Conservation (phyloP, 805 yeast genomes). For the Saturnispora ahearnii region DNA sequence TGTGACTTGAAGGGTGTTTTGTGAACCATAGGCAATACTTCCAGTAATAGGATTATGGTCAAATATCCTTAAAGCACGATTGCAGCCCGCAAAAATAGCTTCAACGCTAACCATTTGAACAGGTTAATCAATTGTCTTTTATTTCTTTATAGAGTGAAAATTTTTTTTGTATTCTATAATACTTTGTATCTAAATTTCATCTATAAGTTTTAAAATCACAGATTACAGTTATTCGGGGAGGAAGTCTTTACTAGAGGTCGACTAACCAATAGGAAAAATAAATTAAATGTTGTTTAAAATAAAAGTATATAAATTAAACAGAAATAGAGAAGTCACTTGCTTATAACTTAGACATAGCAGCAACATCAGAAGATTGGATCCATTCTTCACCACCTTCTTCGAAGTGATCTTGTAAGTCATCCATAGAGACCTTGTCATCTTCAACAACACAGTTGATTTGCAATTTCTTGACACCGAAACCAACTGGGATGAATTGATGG, state of each 20-base stretch:
- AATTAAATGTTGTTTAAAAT: neutral
- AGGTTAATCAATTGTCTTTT: too few relatives aligned
- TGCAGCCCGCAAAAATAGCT: slow-evolving; percentile 66
- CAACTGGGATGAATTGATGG: slow-evolving; percentile 90
- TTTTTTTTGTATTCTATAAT: neutral
- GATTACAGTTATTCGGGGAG: too few relatives aligned
- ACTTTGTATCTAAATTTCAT: too few relatives aligned
- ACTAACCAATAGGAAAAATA: neutral
- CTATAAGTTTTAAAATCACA: too few relatives aligned
- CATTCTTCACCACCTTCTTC: slow-evolving; percentile 92
- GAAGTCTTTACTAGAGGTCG: too few relatives aligned
- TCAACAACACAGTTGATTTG: slow-evolving; percentile 98
- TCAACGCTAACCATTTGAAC: slow-evolving; percentile 26
- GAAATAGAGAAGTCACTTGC: slow-evolving; percentile 12
- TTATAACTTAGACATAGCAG: slow-evolving; percentile 97
- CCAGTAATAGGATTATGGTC: slow-evolving; percentile 35
- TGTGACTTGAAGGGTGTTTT: slow-evolving; percentile 58
- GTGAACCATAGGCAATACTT: slow-evolving; percentile 65
- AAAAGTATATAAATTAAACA: neutral
- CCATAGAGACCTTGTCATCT: slow-evolving; percentile 91
- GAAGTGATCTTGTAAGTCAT: slow-evolving; percentile 67
- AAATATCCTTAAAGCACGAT: slow-evolving; percentile 51
- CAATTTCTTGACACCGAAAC: slow-evolving; percentile 98
- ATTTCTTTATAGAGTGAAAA: too few relatives aligned
- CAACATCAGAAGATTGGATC: slow-evolving; percentile 97